These are phyloP conservation scores for Paraconiothyrium sp. DNA, from an alignment of 2,329 filamentous ascomycete species.

Conservation along the genomic window DNA sequence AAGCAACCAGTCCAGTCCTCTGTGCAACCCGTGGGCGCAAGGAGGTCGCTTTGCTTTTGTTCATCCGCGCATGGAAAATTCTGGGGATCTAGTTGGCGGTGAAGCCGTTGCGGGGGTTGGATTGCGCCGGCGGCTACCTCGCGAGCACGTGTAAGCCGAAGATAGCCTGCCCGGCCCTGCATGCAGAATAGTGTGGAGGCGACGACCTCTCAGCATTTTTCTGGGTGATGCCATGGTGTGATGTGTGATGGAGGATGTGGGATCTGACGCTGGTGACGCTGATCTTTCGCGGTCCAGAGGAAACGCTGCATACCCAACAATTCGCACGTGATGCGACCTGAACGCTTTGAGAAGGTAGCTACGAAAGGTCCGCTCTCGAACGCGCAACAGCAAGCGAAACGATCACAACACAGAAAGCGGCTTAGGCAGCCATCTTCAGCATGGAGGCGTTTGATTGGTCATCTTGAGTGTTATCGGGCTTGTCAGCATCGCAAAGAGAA, in stretches of 20 bases:
- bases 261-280: constrained; percentile 15
- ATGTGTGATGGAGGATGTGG: not conserved
- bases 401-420: not conserved
- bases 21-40: constrained; percentile 4
- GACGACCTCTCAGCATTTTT: not conserved
- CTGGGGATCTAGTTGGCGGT: constrained; percentile 26
- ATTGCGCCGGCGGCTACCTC: constrained; percentile 17
- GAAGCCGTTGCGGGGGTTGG: constrained; percentile 35
- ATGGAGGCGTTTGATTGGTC: constrained; percentile 1
- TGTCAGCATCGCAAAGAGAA: constrained; percentile 4
- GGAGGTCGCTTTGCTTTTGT: constrained; percentile 18
- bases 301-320: not conserved
- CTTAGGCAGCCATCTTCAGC: not conserved
- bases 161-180: constrained; percentile 31
- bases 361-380: not conserved
- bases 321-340: not conserved
- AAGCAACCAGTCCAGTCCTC: constrained; percentile 11
- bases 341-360: not conserved
- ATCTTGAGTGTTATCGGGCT: not conserved
- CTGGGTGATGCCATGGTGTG: constrained; percentile 9
- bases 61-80: constrained; percentile 11
- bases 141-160: constrained; percentile 36
- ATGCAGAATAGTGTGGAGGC: constrained; percentile 9
- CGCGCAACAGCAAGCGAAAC: not conserved
- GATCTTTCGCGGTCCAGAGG: constrained; percentile 1